Base-by-base conservation (phyloP, 352 stramenopile genomes). In the Phytophthora colocasiae region DNA sequence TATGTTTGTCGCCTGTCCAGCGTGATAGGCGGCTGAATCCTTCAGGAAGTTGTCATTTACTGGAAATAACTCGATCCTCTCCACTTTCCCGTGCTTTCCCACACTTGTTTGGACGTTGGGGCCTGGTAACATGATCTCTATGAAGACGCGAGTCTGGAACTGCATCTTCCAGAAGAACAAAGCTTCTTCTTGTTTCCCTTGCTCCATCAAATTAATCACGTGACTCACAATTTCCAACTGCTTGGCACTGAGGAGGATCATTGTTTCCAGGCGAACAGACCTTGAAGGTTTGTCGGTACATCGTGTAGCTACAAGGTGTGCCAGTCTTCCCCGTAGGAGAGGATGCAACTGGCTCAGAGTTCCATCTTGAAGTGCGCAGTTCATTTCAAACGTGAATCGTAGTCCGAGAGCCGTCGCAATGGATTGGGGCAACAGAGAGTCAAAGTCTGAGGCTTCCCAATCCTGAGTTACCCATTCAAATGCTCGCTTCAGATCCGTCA, bases 101-200 rank as follows among this genome's bases (percentile, higher is more conserved):
- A 45, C 39, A 22, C 9, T 60, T 50, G 58, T 26, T 34, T 73
- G 65, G 15, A 36, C 47, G n/a, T 22, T 31, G 1, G 52, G n/a
- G 9, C 19, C 36, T 8, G 46, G 1, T 6, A 49, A 44, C 27
- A 47, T 41, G 15, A 52, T 36, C 52, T 70, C 69, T 2, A 72
- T 17, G 19, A 72, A 62, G 3, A 72, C 50, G 44, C 61, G 49
- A 5, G 39, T 68, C 24, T 82, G 76, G 27, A 77, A 71, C 45
- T 86, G 78, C 61, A 82, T 65, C 12, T 27, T 60, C 78, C 78
- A 86, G 27, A 84, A 82, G 44, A 80, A 72, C 14, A 52, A 26
- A 1, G 78, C 65, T 0, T 75, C 54, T 62, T 84, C 73, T 0
- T 51, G 17, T 24, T 63, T 46, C 0, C 52, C 54, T 46, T 43